Base-by-base conservation (phyloP, 1,139 yeast genomes). In the Kodamaea suecica region DNA sequence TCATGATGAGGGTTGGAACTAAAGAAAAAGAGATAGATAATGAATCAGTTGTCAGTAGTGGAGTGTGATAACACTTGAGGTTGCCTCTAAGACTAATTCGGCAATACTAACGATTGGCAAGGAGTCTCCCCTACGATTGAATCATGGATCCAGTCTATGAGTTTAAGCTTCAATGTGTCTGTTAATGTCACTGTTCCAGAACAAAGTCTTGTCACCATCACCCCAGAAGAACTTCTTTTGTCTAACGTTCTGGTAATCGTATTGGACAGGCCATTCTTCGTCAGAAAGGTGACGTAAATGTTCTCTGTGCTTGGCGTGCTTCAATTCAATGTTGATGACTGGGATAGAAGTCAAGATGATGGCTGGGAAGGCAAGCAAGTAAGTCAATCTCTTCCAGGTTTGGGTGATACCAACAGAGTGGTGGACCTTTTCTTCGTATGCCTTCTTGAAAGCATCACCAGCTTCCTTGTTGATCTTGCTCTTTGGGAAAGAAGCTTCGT, bases 121-220 rank as follows among this genome's bases (percentile, higher is more conserved):
- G n/a, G n/a, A n/a, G n/a, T n/a, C n/a, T n/a, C n/a, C n/a, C n/a
- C n/a, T n/a, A 19, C 21, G 21, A 19, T 9, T 6, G 21, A 17
- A n/a, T 11, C 11, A 16, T 10, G 12, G 15, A 10, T 16, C 15
- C 24, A 25, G 15, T 15, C 11, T 29, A 19, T 6, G 9, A 6
- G n/a, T 10, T 32, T 56, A 55, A 34, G 43, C 37, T 53, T 62
- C 72, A 52, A 83, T 68, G 73, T 85, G 84, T 76, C 95, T 84
- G 84, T 92, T 92, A 61, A 86, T 77, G 56, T 79, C 84, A 39
- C 84, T 73, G 73, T 87, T 88, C 98, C 98, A 92, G 84, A 92
- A 92, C 61, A 84, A 71, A 46, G 97, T 87, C 77, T 86, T 81
- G 75, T 88, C 95, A 60, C 98, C 97, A 61, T 92, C 90, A 59